phyloP scores from a whole-genome alignment of 1,284 basidiomycete species.

The Coriolopsis trogii region DNA sequence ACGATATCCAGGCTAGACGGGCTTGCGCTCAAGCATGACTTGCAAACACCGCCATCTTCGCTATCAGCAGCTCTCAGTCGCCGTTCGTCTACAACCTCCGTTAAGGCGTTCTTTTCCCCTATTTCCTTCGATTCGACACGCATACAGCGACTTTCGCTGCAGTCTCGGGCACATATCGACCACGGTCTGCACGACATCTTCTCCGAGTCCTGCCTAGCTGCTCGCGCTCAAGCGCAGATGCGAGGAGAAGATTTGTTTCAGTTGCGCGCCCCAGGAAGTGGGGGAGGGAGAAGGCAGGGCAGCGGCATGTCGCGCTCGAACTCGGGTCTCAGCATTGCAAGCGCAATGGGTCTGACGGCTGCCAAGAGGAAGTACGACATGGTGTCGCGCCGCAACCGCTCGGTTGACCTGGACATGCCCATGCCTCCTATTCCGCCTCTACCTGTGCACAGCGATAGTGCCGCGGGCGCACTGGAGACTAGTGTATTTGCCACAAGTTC shows the following conservation, averaged over 20 bases:
- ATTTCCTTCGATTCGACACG: slow-evolving; percentile 51
- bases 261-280: slow-evolving; percentile 36
- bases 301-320: slow-evolving; percentile 32
- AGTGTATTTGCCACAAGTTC: background rate
- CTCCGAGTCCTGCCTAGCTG: slow-evolving; percentile 62
- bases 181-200: slow-evolving; percentile 69
- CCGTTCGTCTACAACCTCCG: slow-evolving; percentile 59
- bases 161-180: slow-evolving; percentile 70
- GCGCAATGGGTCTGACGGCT: slow-evolving; percentile 47
- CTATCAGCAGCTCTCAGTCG: slow-evolving; percentile 43
- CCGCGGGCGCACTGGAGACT: background rate
- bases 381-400: slow-evolving; percentile 55
- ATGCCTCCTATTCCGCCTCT: slow-evolving; percentile 16
- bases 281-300: slow-evolving; percentile 29
- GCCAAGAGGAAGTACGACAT: slow-evolving; percentile 70
- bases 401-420: slow-evolving; percentile 31
- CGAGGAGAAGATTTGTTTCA: slow-evolving; percentile 68
- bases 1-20: slow-evolving; percentile 30
- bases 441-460: background rate
- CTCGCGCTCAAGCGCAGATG: slow-evolving; percentile 59
- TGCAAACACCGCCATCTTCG: slow-evolving; percentile 12
- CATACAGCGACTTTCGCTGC: slow-evolving; percentile 68
- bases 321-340: slow-evolving; percentile 47
- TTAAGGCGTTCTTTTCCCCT: slow-evolving; percentile 57
- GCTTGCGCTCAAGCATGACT: slow-evolving; percentile 24